A percentile compares a stretch with the other conserved stretches of the same genome.
phyloP scores from a whole-genome alignment of 495 filamentous ascomycete species.

The Clavariopsis aquatica region DNA sequence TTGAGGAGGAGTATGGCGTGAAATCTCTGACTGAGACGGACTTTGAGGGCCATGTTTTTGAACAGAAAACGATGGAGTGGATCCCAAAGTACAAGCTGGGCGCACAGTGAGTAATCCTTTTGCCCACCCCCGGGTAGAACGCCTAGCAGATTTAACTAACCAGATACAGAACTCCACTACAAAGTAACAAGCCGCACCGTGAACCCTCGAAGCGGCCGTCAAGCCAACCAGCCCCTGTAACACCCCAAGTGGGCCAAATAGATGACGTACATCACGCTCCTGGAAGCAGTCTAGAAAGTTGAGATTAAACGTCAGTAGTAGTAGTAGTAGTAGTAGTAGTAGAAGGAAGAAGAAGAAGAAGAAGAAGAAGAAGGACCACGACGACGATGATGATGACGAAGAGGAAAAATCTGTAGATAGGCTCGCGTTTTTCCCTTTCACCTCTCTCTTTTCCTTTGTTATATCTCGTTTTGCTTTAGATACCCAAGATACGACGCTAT shows the following conservation, averaged over 20 bases:
- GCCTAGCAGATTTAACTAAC: too few relatives aligned
- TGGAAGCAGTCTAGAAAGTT: background rate
- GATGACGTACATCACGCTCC: background rate
- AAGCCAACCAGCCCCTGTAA: background rate
- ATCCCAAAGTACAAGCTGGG: constrained; percentile 5
- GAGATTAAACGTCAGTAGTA: background rate
- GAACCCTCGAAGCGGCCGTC: background rate
- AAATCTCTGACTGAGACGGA: constrained; percentile 63
- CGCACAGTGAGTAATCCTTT: background rate
- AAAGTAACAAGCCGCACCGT: background rate
- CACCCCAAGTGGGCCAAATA: background rate
- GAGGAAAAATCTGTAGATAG: background rate
- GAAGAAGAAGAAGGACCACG: too few relatives aligned
- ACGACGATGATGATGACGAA: background rate
- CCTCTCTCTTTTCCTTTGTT: background rate
- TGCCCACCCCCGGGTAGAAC: too few relatives aligned
- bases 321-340: too few relatives aligned
- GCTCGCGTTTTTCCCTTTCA: background rate
- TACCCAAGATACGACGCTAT: background rate
- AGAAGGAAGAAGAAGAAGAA: too few relatives aligned
- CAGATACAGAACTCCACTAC: background rate
- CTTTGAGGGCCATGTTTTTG: constrained; percentile 50
- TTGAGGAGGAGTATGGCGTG: constrained; percentile 73
- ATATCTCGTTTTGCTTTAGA: background rate
- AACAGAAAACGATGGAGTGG: constrained; percentile 34